Conservation (phyloP, 2,329 filamentous ascomycete genomes). For the Cladosporium velox region DNA sequence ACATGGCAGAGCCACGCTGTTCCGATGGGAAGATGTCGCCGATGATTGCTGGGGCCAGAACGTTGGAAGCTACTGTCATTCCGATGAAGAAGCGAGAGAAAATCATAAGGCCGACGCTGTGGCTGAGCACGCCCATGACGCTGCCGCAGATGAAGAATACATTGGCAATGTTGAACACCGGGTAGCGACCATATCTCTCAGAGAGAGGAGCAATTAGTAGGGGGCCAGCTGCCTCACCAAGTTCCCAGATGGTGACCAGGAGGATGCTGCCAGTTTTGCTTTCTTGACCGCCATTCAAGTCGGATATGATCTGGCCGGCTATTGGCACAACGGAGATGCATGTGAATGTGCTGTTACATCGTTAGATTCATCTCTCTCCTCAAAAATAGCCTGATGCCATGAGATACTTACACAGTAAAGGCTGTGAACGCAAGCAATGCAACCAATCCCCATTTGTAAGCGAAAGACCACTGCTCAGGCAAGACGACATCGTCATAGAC, state of each 20-base stretch:
- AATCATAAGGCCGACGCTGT: conserved; percentile 44
- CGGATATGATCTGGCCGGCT: conserved; percentile 31
- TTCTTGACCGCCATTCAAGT: conserved; percentile 27
- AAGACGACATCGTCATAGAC: conserved; percentile 13
- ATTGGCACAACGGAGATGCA: conserved; percentile 37
- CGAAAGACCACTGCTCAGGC: conserved; percentile 55
- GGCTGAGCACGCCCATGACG: conserved; percentile 42
- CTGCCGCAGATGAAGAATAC: conserved; percentile 47
- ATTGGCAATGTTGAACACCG: conserved; percentile 44
- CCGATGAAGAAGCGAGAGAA: conserved; percentile 48
- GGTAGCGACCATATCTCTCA: conserved; percentile 46
- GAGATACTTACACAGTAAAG: conserved; percentile 55
- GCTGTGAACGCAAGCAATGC: conserved; percentile 55
- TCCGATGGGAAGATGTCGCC: conserved; percentile 64
- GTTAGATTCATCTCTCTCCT: not conserved
- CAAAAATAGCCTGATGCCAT: not conserved
- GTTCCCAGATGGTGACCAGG: conserved; percentile 53
- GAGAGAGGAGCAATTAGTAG: conserved; percentile 49
- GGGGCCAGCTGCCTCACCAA: conserved; percentile 51
- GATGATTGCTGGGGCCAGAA: conserved; percentile 64
- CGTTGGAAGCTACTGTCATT: conserved; percentile 51
- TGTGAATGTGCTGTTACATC: conserved; percentile 32
- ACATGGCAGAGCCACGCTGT: conserved; percentile 60
- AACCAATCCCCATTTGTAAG: conserved; percentile 56
- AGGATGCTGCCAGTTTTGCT: conserved; percentile 37